Conservation (phyloP, 331 rosid genomes). For the Pyrus hybrid region DNA sequence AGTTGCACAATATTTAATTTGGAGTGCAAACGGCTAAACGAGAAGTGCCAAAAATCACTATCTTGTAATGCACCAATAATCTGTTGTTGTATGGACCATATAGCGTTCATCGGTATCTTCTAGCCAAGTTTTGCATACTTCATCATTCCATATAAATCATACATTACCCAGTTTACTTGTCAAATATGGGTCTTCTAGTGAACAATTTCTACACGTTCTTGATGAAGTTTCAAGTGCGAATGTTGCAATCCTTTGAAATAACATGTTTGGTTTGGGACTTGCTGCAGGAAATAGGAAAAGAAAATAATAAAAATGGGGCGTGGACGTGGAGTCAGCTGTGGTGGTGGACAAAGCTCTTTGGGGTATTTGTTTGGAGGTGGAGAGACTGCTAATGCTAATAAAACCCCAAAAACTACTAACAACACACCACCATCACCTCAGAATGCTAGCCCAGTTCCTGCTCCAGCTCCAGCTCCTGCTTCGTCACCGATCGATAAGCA, state of each 20-base stretch:
- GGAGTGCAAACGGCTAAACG: too few species aligned
- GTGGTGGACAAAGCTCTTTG: slow-evolving; percentile 81
- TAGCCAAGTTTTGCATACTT: neutral
- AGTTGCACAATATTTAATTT: too few species aligned
- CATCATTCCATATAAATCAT: neutral
- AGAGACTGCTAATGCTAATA: slow-evolving; percentile 27
- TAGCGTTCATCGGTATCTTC: too few species aligned
- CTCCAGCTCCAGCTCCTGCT: neutral
- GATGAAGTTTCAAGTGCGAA: neutral
- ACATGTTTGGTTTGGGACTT: neutral
- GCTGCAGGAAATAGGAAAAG: neutral
- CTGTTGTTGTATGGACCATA: neutral
- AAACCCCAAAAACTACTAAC: neutral
- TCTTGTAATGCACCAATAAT: neutral
- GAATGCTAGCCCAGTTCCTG: neutral
- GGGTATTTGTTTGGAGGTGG: slow-evolving; percentile 70
- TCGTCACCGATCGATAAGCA: slow-evolving; percentile 1
- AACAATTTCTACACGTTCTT: neutral
- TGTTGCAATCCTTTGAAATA: neutral
- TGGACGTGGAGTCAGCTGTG: slow-evolving; percentile 75
- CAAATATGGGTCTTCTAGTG: neutral
- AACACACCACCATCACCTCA: neutral
- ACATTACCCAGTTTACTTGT: neutral
- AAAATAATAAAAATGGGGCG: slow-evolving; percentile 49
- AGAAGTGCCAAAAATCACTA: too few species aligned